Conservation (phyloP, 768 basidiomycete species). For the Phylloporus arenicola region DNA sequence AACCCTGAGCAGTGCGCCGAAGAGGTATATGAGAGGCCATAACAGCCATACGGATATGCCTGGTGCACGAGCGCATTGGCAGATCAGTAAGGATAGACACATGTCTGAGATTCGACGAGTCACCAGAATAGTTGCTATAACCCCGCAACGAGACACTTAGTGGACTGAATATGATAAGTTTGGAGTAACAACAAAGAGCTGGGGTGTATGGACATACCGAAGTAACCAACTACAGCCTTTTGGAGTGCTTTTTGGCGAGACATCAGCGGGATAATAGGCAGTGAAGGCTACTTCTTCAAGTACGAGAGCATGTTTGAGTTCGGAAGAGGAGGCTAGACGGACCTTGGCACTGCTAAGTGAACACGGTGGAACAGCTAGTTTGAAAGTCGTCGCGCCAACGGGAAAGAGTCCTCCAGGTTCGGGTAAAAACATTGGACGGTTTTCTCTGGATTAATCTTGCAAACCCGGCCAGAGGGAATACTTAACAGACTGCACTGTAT, state of each 20-base stretch:
- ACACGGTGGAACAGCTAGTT: conserved; percentile 38
- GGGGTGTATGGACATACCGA: conserved; percentile 36
- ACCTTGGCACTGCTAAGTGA: conserved; percentile 40
- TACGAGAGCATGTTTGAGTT: conserved; percentile 38
- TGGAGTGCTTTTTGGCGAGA: conserved; percentile 18
- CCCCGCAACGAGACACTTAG: conserved; percentile 42
- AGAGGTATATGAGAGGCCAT: conserved; percentile 48
- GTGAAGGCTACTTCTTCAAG: conserved; percentile 63
- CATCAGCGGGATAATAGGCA: conserved; percentile 58
- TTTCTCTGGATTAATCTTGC: too few relatives aligned
- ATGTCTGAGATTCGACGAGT: conserved; percentile 1
- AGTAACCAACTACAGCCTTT: conserved; percentile 54
- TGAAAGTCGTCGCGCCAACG: conserved; percentile 58
- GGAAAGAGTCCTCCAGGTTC: conserved; percentile 42
- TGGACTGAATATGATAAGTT: conserved; percentile 28
- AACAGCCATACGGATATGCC: conserved; percentile 27
- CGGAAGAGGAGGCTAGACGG: conserved; percentile 20
- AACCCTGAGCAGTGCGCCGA: conserved; percentile 46
- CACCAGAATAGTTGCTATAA: conserved; percentile 47
- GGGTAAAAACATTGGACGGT: conserved; percentile 36
- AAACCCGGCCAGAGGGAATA: too few relatives aligned
- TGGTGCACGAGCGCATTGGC: neutral
- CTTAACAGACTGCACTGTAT: too few relatives aligned
- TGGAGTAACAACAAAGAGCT: neutral
- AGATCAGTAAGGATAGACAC: neutral